Percentiles rank a stretch among this genome's conserved stretches.
These are phyloP conservation scores for Cephalotrichum gorgonifer DNA, from an alignment of 2,329 filamentous ascomycete genomes.

Conservation along the genomic window DNA sequence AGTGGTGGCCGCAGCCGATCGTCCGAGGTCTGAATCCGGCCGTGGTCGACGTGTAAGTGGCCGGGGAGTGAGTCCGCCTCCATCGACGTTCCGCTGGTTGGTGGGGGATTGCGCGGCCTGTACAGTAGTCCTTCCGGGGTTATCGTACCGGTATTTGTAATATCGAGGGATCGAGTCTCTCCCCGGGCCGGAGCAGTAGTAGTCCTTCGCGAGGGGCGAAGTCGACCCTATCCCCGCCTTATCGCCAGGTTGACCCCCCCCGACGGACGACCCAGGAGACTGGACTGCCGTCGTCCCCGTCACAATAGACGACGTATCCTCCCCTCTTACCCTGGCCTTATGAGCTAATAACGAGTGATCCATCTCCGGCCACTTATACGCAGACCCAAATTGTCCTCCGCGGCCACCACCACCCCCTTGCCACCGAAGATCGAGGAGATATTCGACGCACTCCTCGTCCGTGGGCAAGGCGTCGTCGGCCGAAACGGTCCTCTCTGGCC, in stretches of 20 bases:
- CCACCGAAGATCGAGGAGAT: background rate
- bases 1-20: too few relatives aligned
- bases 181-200: background rate
- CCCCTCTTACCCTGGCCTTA: background rate
- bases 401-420: background rate
- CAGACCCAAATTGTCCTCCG: background rate
- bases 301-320: background rate
- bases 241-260: background rate
- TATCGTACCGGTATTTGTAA: background rate
- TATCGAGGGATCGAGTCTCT: background rate
- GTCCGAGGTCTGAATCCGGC: background rate
- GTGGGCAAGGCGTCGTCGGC: constrained; percentile 12
- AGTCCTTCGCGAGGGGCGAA: background rate
- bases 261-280: background rate
- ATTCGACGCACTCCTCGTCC: constrained; percentile 12
- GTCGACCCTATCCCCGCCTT: background rate
- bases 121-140: background rate
- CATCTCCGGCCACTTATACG: background rate
- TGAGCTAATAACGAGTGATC: too few relatives aligned
- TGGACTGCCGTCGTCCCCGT: background rate
- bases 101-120: too few relatives aligned
- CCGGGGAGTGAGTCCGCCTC: background rate
- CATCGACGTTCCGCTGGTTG: background rate
- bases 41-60: background rate
- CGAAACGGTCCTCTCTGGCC: constrained; percentile 10